These are phyloP conservation scores for Yarrowia yakushimensis DNA, from an alignment of 805 yeast species.

Conservation along the genomic window DNA sequence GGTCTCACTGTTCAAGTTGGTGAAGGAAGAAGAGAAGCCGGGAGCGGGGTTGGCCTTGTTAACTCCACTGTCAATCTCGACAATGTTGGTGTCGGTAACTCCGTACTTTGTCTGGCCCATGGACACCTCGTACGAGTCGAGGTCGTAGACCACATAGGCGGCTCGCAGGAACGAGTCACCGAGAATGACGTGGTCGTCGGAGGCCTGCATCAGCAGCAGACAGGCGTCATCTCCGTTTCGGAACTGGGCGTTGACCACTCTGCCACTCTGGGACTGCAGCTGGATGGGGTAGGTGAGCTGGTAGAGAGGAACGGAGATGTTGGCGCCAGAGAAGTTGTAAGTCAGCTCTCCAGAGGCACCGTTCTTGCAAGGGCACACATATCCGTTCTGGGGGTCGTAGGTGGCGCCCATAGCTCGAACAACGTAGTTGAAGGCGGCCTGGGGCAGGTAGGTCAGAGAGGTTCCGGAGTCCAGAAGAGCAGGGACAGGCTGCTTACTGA, in stretches of 20 bases:
- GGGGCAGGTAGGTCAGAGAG: conserved; percentile 50
- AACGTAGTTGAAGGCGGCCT: conserved; percentile 10
- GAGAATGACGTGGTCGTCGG: conserved; percentile 42
- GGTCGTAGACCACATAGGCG: conserved; percentile 64
- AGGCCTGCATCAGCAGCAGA: conserved; percentile 35
- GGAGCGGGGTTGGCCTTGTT: conserved; percentile 37
- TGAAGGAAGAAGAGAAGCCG: not conserved
- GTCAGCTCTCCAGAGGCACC: conserved; percentile 16
- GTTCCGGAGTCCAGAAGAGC: conserved; percentile 60
- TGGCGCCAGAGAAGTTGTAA: conserved; percentile 31
- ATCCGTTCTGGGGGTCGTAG: conserved; percentile 26
- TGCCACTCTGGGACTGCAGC: conserved; percentile 13
- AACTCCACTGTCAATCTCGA: conserved; percentile 33
- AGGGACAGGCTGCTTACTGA: conserved; percentile 29
- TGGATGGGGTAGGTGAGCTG: conserved; percentile 34
- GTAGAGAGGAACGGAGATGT: conserved; percentile 30
- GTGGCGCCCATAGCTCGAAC: conserved; percentile 19
- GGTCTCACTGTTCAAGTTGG: not conserved
- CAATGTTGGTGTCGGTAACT: conserved; percentile 33
- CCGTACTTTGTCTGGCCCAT: conserved; percentile 47
- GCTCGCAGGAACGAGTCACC: conserved; percentile 66
- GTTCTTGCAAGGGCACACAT: conserved; percentile 24
- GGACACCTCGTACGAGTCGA: conserved; percentile 54
- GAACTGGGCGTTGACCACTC: conserved; percentile 26
- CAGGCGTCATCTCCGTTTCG: conserved; percentile 29